Evolutionary conservation across 2,329 filamentous ascomycete genomes (phyloP).

Genomic region (Tolypocladium capitatum): DNA sequence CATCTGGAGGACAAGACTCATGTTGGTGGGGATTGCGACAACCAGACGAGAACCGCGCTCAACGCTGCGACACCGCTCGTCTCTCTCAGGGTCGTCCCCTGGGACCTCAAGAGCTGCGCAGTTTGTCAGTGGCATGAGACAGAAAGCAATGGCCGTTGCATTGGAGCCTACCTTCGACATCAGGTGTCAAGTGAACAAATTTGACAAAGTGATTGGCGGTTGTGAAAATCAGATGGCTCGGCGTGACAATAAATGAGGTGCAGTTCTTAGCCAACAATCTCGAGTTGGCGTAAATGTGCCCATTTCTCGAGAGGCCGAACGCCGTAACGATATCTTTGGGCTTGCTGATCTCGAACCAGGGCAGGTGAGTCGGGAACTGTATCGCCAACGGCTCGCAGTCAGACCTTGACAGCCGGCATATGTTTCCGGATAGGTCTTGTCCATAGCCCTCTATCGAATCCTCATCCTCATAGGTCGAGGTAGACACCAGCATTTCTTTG

Average conservation of each 20-base stretch:
- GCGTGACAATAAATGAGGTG: slow-evolving; percentile 77
- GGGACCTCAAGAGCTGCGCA: slow-evolving; percentile 64
- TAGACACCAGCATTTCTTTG: slow-evolving; percentile 13
- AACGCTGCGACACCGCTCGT: slow-evolving; percentile 83
- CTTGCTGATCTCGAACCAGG: slow-evolving; percentile 37
- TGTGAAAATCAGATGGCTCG: slow-evolving; percentile 77
- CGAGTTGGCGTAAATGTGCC: slow-evolving; percentile 66
- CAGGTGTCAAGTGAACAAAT: slow-evolving; percentile 65
- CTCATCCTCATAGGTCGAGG: slow-evolving; percentile 18
- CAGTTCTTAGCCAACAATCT: slow-evolving; percentile 69
- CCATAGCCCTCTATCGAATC: slow-evolving; percentile 21
- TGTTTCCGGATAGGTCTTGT: slow-evolving; percentile 32
- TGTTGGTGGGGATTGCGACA: slow-evolving; percentile 77
- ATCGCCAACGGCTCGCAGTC: slow-evolving; percentile 20
- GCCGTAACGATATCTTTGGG: slow-evolving; percentile 29
- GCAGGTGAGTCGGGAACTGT: slow-evolving; percentile 33
- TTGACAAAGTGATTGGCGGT: slow-evolving; percentile 89
- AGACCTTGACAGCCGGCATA: slow-evolving; percentile 25
- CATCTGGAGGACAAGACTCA: slow-evolving; percentile 84
- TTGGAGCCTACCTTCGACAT: slow-evolving; percentile 42
- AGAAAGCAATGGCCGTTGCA: too few species aligned
- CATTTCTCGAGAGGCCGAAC: slow-evolving; percentile 59
- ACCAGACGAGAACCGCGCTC: slow-evolving; percentile 81
- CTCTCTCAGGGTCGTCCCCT: slow-evolving; percentile 75
- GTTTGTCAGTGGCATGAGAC: slow-evolving; percentile 8